A percentile compares a stretch with the other conserved stretches of the same genome.
phyloP scores from a whole-genome alignment of 148 eudicot species.

The Arbutus unedo region DNA sequence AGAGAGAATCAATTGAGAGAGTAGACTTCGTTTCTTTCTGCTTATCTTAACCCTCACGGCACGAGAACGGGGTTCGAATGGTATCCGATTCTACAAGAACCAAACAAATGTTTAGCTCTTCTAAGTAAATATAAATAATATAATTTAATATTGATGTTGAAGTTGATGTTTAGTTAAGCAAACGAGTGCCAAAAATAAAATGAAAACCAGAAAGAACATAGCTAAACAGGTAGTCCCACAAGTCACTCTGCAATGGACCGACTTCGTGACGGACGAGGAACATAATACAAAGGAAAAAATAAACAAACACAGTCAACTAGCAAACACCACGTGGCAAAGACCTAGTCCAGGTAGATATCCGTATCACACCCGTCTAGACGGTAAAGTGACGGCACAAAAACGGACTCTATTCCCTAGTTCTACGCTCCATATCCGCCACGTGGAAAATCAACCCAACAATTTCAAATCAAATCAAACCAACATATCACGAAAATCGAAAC shows the following conservation, averaged over 20 bases:
- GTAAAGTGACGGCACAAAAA: not conserved
- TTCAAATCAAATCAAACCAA: not conserved
- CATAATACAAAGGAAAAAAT: too few species aligned
- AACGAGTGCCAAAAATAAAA: too few species aligned
- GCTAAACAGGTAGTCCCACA: not conserved
- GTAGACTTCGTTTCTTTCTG: not conserved
- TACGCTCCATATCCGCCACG: not conserved
- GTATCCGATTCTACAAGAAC: not conserved
- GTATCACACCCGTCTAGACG: not conserved
- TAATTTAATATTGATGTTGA: too few species aligned
- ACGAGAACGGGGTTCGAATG: not conserved
- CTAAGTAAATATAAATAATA: too few species aligned
- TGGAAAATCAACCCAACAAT: not conserved
- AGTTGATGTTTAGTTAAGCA: too few species aligned
- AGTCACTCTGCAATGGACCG: not conserved
- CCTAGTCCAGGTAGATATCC: not conserved
- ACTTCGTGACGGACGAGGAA: not conserved
- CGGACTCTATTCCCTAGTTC: not conserved
- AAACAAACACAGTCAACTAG: not conserved
- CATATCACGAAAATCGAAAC: not conserved
- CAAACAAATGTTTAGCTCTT: not conserved
- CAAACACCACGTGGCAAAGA: constrained; percentile 4
- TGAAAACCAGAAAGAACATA: too few species aligned
- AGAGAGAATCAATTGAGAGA: not conserved
- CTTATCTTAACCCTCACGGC: not conserved